A percentile compares a stretch with the other conserved stretches of the same genome.
Evolutionary conservation across 805 yeast species (phyloP).

Genomic region (Monosporozyma aerobia): DNA sequence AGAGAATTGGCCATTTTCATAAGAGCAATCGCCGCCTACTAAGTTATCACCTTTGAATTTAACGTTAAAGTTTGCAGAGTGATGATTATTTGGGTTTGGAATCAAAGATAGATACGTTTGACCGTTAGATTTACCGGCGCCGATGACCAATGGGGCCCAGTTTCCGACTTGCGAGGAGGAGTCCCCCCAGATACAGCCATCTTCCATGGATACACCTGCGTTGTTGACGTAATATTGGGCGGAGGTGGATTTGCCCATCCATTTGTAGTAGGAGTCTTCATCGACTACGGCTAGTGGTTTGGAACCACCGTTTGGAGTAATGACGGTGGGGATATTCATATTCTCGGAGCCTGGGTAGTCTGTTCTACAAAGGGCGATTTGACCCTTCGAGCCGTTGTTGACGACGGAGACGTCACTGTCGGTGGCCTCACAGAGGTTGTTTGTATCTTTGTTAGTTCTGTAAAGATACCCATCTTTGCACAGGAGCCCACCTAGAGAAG

Average conservation of each 20-base stretch:
- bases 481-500: constrained; percentile 84
- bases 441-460: constrained; percentile 60
- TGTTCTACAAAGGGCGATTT: constrained; percentile 91
- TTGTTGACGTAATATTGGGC: constrained; percentile 96
- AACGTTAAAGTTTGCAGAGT: constrained; percentile 62
- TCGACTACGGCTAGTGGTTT: constrained; percentile 73
- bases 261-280: constrained; percentile 64
- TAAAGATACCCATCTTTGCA: constrained; percentile 80
- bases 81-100: constrained; percentile 85
- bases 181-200: constrained; percentile 93
- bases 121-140: constrained; percentile 74
- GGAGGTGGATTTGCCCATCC: constrained; percentile 78
- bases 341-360: constrained; percentile 99
- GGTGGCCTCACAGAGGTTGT: constrained; percentile 86
- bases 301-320: constrained; percentile 49
- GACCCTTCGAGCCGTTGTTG: constrained; percentile 47
- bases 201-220: constrained; percentile 83
- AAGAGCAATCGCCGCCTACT: constrained; percentile 68
- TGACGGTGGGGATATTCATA: constrained; percentile 91
- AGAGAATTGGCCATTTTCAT: constrained; percentile 68
- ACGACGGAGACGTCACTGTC: constrained; percentile 56
- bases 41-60: constrained; percentile 69
- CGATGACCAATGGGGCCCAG: constrained; percentile 96
- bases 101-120: constrained; percentile 78
- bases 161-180: constrained; percentile 77